Evolutionary conservation across 2,329 filamentous ascomycete genomes (phyloP).

Genomic region (Pseudonectria foliicola): DNA sequence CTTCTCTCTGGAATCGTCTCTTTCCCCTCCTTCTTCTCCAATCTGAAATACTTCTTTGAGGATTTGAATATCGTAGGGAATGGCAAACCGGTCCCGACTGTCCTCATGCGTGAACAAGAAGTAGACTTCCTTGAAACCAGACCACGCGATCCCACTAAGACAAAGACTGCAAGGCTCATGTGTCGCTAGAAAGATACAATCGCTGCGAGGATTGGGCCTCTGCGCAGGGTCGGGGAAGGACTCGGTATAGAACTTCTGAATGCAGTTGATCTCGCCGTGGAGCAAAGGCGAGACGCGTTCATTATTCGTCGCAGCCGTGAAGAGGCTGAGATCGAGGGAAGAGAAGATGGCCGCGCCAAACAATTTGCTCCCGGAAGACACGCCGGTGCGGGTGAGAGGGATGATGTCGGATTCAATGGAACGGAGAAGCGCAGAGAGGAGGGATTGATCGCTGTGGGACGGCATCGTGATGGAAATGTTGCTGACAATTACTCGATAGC

Average conservation of each 20-base stretch:
- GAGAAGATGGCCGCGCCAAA: conserved; percentile 50
- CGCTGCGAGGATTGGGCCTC: conserved; percentile 32
- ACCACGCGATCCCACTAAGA: conserved; percentile 51
- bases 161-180: conserved; percentile 54
- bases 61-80: conserved; percentile 53
- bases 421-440: conserved; percentile 34
- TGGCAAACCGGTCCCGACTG: conserved; percentile 46
- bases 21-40: conserved; percentile 29
- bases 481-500: no score
- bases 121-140: conserved; percentile 49
- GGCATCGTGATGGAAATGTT: conserved; percentile 8
- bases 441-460: conserved; percentile 8
- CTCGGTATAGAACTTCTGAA: conserved; percentile 47
- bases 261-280: conserved; percentile 55
- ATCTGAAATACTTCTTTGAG: conserved; percentile 49
- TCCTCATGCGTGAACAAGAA: conserved; percentile 55
- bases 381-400: conserved; percentile 42
- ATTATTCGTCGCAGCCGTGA: conserved; percentile 49
- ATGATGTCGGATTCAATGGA: conserved; percentile 41
- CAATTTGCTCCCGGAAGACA: conserved; percentile 46
- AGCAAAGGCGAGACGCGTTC: conserved; percentile 47
- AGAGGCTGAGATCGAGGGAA: conserved; percentile 31
- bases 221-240: conserved; percentile 26
- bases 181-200: conserved; percentile 52
- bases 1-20: conserved; percentile 29